A percentile compares a stretch with the other conserved stretches of the same genome.
These are phyloP conservation scores for Posidonia oceanica DNA, from an alignment of 116 monocot genomes.

Conservation along the genomic window DNA sequence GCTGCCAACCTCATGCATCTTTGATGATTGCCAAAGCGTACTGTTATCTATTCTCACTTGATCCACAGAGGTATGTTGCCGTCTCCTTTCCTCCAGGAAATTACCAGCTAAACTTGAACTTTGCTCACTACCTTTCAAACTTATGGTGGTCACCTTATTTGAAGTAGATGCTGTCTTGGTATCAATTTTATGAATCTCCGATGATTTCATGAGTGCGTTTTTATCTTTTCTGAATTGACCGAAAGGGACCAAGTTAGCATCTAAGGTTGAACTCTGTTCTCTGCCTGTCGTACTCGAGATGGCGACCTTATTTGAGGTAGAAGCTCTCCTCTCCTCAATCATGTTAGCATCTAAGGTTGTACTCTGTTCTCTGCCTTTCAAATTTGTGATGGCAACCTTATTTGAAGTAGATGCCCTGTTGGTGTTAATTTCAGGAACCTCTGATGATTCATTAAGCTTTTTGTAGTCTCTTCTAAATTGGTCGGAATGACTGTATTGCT, in stretches of 20 bases:
- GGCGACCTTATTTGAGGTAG: not conserved
- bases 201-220: not conserved
- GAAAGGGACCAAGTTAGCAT: not conserved
- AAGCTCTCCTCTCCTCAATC: not conserved
- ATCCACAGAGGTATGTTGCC: not conserved
- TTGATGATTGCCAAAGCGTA: not conserved
- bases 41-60: not conserved
- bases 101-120: conserved; percentile 4
- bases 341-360: not conserved
- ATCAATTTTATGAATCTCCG: conserved; percentile 1
- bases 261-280: not conserved
- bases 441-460: conserved; percentile 4
- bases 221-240: not conserved
- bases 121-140: conserved; percentile 3
- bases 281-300: not conserved
- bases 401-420: conserved; percentile 1
- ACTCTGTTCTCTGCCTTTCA: conserved; percentile 1
- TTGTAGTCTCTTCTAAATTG: conserved; percentile 1
- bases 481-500: not conserved
- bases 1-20: not conserved
- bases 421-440: not conserved
- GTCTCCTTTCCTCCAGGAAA: conserved; percentile 6
- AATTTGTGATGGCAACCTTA: not conserved
- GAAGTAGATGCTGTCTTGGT: not conserved
- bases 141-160: not conserved